phyloP scores from a whole-genome alignment of 768 basidiomycete genomes.

The Leccinum broughii region DNA sequence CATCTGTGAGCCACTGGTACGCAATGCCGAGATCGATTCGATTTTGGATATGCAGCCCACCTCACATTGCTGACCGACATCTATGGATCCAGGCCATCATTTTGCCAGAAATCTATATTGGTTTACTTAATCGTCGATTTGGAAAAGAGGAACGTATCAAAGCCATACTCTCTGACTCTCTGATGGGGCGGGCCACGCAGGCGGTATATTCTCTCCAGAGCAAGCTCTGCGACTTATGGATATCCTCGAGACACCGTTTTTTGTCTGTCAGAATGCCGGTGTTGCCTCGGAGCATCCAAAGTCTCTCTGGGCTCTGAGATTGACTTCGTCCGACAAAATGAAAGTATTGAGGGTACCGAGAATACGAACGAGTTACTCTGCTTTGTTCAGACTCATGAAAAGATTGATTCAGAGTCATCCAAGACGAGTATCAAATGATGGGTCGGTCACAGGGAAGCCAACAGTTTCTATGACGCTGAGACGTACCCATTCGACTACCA shows the following conservation, averaged over 20 bases:
- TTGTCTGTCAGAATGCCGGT: neutral
- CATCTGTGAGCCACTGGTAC: neutral
- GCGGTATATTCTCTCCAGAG: neutral
- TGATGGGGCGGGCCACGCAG: neutral
- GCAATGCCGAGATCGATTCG: neutral
- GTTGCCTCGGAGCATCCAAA: slow-evolving; percentile 1
- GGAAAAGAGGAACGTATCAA: neutral
- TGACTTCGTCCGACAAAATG: neutral
- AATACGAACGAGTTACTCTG: neutral
- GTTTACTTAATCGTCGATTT: neutral
- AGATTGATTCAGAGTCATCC: no score
- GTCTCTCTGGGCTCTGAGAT: neutral
- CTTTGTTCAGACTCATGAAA: neutral
- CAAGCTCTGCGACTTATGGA: neutral
- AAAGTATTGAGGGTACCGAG: neutral
- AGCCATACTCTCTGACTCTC: neutral
- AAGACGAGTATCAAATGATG: neutral
- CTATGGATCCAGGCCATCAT: neutral
- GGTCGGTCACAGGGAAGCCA: neutral
- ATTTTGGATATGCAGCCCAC: neutral
- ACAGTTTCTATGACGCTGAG: neutral
- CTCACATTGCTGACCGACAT: neutral
- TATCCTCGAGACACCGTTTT: neutral
- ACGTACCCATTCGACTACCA: neutral
- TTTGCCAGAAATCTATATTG: neutral